Evolutionary conservation across 805 yeast genomes (phyloP).

Genomic region (Torulaspora delbrueckii): DNA sequence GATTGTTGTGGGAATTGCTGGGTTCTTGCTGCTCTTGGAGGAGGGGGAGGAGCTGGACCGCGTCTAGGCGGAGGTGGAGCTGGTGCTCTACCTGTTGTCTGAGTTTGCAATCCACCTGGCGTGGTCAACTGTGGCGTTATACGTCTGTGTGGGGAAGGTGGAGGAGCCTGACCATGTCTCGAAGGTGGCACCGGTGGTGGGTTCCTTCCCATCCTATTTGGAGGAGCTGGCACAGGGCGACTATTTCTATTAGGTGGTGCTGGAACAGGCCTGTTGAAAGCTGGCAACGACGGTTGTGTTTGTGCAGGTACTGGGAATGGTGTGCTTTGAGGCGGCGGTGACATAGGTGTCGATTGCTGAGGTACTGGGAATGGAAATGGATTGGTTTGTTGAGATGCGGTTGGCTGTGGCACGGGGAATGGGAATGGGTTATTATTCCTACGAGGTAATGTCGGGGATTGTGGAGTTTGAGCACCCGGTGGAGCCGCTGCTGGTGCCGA

Average conservation of each 20-base stretch:
- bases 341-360: constrained; percentile 8
- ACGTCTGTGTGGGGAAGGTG: constrained; percentile 23
- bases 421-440: constrained; percentile 18
- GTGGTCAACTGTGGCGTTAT: constrained; percentile 9
- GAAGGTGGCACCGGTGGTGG: constrained; percentile 27
- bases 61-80: constrained; percentile 32
- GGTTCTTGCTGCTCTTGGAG: constrained; percentile 15
- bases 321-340: constrained; percentile 7
- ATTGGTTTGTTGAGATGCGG: constrained; percentile 5
- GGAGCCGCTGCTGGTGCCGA: constrained; percentile 9
- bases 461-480: constrained; percentile 8
- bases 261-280: constrained; percentile 19
- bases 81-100: constrained; percentile 12
- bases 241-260: constrained; percentile 17
- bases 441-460: constrained; percentile 2
- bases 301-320: constrained; percentile 12
- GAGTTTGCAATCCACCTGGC: constrained; percentile 10
- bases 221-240: constrained; percentile 24
- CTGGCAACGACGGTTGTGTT: constrained; percentile 7
- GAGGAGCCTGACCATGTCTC: constrained; percentile 24
- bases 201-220: constrained; percentile 9
- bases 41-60: constrained; percentile 33
- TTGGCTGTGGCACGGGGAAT: constrained; percentile 15
- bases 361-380: constrained; percentile 18
- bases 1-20: constrained; percentile 6